phyloP scores from a whole-genome alignment of 306 rosid genomes.

The Oemleria cerasiformis region DNA sequence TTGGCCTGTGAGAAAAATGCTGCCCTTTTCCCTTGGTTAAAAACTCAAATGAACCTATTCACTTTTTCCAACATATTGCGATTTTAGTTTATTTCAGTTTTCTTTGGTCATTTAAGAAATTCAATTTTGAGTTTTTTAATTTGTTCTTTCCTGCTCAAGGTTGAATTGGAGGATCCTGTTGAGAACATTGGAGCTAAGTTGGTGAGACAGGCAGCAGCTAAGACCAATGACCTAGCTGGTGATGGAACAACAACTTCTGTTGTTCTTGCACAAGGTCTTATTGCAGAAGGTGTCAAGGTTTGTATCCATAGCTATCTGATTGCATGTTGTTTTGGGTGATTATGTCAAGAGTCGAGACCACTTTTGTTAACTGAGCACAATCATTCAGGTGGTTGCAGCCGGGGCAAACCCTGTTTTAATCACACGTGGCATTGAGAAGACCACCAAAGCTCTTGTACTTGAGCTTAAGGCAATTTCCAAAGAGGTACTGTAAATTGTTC shows the following conservation, averaged over 20 bases:
- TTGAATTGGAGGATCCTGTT: constrained; percentile 98
- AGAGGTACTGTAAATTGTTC: constrained; percentile 48
- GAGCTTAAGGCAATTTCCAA: constrained; percentile 86
- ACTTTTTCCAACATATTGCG: not conserved
- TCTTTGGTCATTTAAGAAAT: not conserved
- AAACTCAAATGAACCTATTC: not conserved
- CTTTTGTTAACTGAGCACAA: constrained; percentile 1
- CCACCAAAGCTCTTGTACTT: constrained; percentile 67
- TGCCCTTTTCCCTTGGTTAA: not conserved
- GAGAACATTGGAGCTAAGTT: constrained; percentile 99
- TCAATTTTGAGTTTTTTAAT: not conserved
- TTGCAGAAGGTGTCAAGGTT: constrained; percentile 96
- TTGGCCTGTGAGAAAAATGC: not conserved
- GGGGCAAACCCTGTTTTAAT: constrained; percentile 98
- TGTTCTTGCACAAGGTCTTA: constrained; percentile 98
- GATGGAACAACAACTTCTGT: constrained; percentile 99
- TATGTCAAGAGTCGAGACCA: not conserved
- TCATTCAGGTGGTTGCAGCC: constrained; percentile 87
- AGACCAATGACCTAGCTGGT: constrained; percentile 98
- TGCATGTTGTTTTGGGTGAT: not conserved
- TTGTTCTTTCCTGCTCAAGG: constrained; percentile 34
- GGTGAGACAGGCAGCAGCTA: constrained; percentile 98
- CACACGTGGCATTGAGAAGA: constrained; percentile 97
- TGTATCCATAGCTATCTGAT: not conserved
- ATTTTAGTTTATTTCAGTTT: not conserved